phyloP scores from a whole-genome alignment of 129 eudicot genomes.

The sunflower (Helianthus annuus) region DNA sequence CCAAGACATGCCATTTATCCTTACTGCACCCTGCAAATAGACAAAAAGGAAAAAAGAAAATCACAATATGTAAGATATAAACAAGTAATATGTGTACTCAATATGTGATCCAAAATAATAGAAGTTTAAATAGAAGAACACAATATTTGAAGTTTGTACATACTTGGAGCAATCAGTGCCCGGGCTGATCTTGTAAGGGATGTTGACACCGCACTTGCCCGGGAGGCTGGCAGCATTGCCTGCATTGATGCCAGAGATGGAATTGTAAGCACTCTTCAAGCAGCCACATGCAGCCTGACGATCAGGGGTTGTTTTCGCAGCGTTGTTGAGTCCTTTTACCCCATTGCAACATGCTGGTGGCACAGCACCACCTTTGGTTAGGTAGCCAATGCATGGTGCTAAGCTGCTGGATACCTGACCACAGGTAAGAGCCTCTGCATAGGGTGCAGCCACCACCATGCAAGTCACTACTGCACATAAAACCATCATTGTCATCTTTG shows the following conservation, averaged over 20 bases:
- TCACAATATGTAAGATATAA: too few species aligned
- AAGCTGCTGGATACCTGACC: not conserved
- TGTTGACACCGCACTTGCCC: constrained; percentile 21
- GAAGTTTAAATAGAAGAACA: not conserved
- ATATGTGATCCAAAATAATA: not conserved
- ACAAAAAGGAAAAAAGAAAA: too few species aligned
- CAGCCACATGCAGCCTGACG: constrained; percentile 40
- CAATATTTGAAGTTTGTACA: not conserved
- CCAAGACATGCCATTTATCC: not conserved
- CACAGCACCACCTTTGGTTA: not conserved
- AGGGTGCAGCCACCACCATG: constrained; percentile 13
- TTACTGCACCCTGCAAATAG: constrained; percentile 3
- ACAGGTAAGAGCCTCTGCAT: constrained; percentile 11
- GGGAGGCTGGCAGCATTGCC: constrained; percentile 36
- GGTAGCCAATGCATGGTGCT: not conserved
- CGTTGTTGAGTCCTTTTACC: constrained; percentile 19
- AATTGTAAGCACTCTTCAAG: constrained; percentile 19
- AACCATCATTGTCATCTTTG: constrained; percentile 4
- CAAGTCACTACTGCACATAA: not conserved
- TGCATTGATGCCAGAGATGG: not conserved
- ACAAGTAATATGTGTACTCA: too few species aligned
- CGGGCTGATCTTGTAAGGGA: constrained; percentile 41
- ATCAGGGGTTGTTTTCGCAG: constrained; percentile 36
- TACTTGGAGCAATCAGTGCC: constrained; percentile 48
- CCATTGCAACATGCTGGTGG: constrained; percentile 30